Base-by-base conservation (phyloP, 2,329 filamentous ascomycete genomes). In the Penicillium sp. region DNA sequence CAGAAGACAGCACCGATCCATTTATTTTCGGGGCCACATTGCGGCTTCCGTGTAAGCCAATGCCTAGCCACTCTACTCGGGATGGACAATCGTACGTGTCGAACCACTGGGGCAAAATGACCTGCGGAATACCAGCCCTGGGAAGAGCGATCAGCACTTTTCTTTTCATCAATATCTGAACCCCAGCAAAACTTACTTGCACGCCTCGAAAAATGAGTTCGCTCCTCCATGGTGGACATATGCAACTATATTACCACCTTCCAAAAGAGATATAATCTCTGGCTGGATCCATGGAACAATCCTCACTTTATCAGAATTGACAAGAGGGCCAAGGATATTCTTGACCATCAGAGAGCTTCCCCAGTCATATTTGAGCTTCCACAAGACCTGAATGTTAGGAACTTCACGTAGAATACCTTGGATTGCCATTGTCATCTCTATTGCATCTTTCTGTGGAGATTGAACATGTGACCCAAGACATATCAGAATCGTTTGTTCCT, bases 181-280 rank as follows among this genome's bases (percentile, higher is more conserved):
- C 1, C 11, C 6, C 11, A 12, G 3, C 1, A 14, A 31, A 14
- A 69, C 72, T 63, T 65, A 78, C 78, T 65, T 67, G 49, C 79
- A 62, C 6, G 75, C 75, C 61, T 82, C 80, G 33, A 78, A 72
- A 53, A 73, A 81, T 0, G 77, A 79, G 53, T 77, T 80, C 0
- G 78, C 75, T 4, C 78, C 79, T 8, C 79, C 79, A 54, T 81
- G 78, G 49, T 79, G 74, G 3, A 81, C 67, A 10, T 75, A 71
- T 26, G 74, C 76, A 2, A 70, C 65, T 5, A 81, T 62, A 16
- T 71, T 61, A 0, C 75, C 75, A 3, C 69, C 72, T 28, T 71
- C 61, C 6, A 81, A 49, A 43, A 69, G 22, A 9, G 62, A 59
- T 42, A 63, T 63, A 14, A 65, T 62, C 14, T 66, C 62, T 2